Evolutionary conservation across 495 filamentous ascomycete species (phyloP), one percentile per base, ranked within the genome.

Genomic region (Chlorociboria aeruginascens): DNA sequence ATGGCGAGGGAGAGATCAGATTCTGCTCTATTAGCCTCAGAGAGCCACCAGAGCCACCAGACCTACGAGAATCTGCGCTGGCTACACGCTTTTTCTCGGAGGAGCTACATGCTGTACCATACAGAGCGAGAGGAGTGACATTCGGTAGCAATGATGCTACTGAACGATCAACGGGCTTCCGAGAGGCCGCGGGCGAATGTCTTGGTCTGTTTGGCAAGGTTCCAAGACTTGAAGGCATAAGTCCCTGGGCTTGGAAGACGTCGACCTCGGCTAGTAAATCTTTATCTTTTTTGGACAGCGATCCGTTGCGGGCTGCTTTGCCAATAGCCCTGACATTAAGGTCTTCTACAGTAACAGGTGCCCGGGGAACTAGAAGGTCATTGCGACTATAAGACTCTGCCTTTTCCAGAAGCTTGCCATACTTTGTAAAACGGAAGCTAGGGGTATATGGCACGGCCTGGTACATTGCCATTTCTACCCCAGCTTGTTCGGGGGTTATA

Each of bases 191-290:
- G 20, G 20, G 20, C 20, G 20, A 4, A 25, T 4, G 20, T 25
- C 20, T 25, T n/a, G 44, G 11, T 30, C 16, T 25, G 1, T 16
- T 32, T n/a, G 48, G 14, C 20, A 32, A 17, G 13, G 40, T 14
- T 30, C 31, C 45, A 1, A 50, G 13, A 8, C 17, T 37, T 8
- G 42, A 32, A 1, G 46, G 43, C 53, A 55, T 51, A 1, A 51
- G 10, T 11, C 53, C 48, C 6, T 17, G 53, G 3, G 43, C 39
- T 31, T 55, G 48, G 31, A 55, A 55, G 25, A 55, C 40, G 7
- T 51, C 48, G 25, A 55, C 44, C 7, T 49, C 46, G 1, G 39
- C 42, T 1, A 37, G 17, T 25, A 49, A 29, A 31, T 42, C 46
- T 32, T 11, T 9, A 10, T 36, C 35, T n/a, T 25, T 6, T 50